phyloP scores from a whole-genome alignment of 1,139 yeast genomes.

The Kurtzmaniella quercitrusa region DNA sequence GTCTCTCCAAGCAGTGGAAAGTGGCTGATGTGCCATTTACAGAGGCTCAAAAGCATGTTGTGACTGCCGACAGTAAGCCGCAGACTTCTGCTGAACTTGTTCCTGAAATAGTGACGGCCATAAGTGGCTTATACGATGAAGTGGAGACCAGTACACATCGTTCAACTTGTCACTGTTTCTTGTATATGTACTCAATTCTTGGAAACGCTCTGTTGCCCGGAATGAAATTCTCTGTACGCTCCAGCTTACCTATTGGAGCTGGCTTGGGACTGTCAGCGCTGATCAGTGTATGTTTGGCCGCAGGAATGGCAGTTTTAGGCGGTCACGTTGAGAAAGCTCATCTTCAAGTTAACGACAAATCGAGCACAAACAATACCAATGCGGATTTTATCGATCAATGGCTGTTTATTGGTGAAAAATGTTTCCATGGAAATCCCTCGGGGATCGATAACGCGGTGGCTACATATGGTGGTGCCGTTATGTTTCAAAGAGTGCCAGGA shows the following conservation, averaged over 20 bases:
- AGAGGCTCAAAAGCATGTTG: slow-evolving; percentile 22
- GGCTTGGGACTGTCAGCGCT: slow-evolving; percentile 97
- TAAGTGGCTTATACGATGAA: slow-evolving; percentile 41
- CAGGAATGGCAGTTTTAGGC: slow-evolving; percentile 67
- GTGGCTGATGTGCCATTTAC: slow-evolving; percentile 60
- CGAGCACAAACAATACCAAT: slow-evolving; percentile 36
- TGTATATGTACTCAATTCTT: slow-evolving; percentile 66
- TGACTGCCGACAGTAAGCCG: slow-evolving; percentile 29
- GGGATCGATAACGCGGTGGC: slow-evolving; percentile 98
- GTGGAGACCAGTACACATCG: slow-evolving; percentile 59
- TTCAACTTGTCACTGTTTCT: slow-evolving; percentile 81
- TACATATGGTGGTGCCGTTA: slow-evolving; percentile 92
- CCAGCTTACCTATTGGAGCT: slow-evolving; percentile 93
- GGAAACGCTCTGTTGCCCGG: slow-evolving; percentile 49
- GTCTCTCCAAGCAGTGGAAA: slow-evolving; percentile 61
- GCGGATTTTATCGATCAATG: slow-evolving; percentile 70
- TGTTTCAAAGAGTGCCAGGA: slow-evolving; percentile 65
- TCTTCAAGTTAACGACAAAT: slow-evolving; percentile 22
- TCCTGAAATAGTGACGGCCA: slow-evolving; percentile 52
- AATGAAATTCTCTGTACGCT: slow-evolving; percentile 60
- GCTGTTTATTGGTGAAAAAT: slow-evolving; percentile 92
- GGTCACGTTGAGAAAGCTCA: slow-evolving; percentile 43
- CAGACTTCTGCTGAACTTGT: slow-evolving; percentile 52
- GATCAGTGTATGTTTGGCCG: slow-evolving; percentile 76
- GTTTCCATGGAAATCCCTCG: slow-evolving; percentile 95